Evolutionary conservation across 805 yeast species (phyloP), one percentile per base, ranked within the genome.

Genomic region (Saturnispora quitensis): DNA sequence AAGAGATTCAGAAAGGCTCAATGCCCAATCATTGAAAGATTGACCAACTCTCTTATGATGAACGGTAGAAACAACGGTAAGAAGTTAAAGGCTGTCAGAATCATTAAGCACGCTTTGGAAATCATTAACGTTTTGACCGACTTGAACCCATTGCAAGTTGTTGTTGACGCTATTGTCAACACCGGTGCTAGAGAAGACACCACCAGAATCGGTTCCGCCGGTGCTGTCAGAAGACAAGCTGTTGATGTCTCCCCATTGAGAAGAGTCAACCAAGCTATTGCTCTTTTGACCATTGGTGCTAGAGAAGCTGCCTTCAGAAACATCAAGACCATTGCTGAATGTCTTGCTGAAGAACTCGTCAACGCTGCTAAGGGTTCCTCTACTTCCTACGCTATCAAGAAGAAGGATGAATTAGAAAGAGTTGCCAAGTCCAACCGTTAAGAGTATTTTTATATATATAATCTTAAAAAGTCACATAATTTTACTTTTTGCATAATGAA

Each of bases 41-140:
- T 93, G 76, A 91, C 98, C 78, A 91, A 93, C 91, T 86, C 99
- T 62, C 82, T 93, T 74, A 93, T 93, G 99, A 93, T 93, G 99
- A 90, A 93, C 86, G 99, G 99, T 82, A 91, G 98, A 84, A 93
- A 93, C 95, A 93, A 95, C 86, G 99, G 99, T 85, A 93, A 93
- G 86, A 93, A 93, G 82, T 88, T 95, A 77, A 90, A 91, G 87
- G 99, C 99, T 69, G 98, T 93, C 68, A 90, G 98, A 86, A 93
- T 93, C 75, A 89, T 93, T 76, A 88, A 95, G 84, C 99, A 93
- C 84, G 91, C 99, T 68, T 80, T 93, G 73, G 99, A 93, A 78
- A 93, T 93, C 82, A 84, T 93, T 77, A 74, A 84, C 83, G 90
- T 93, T 65, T 84, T 95, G 73, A 89, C 99, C 68, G 99, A 91